Base-by-base conservation (phyloP, 2,329 filamentous ascomycete genomes). In the Podosphaera xanthii region DNA sequence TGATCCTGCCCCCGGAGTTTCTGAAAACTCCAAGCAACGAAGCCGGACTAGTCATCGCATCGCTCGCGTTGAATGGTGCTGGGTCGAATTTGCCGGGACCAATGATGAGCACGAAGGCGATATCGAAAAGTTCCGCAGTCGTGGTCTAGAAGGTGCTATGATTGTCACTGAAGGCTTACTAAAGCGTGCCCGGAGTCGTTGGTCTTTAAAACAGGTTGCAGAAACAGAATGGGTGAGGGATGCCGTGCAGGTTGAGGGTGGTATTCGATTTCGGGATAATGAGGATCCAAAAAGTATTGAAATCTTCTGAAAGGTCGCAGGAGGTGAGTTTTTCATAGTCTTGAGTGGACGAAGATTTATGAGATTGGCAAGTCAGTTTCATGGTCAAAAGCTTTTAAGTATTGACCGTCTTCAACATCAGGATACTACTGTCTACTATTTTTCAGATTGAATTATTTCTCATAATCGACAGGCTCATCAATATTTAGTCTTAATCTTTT, bases 31-130 rank as follows among this genome's bases (percentile, higher is more conserved):
- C 63, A 81, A 84, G 65, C 84, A 87, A 78, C 76, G 85, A 65
- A 90, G 86, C 65, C 77, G 87, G 59, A 91, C 87, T 0, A 91
- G 86, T 58, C 92, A 98, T 69, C 83, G 90, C n/a, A 97, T 98
- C 62, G 92, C 92, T 1, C 78, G 92, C 42, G 87, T 90, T 57
- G 92, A 98, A 69, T 98, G 92, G 92, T 82, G 85, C 55, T 98
- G 92, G 92, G 82, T 88, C 62, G 81, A 86, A 61, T 95, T 85
- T 68, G 88, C 83, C 1, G 84, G 89, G 60, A 81, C 84, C 9
- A 86, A 94, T 59, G 89, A 88, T 42, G 88, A 95, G 59, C 92
- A 94, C 76, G 88, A 95, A 56, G 76, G 76, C 2, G 75, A 80
- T 64, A 72, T 74, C 62, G 75, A 69, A 64, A 82, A 79, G 62